Evolutionary conservation across 2,329 filamentous ascomycete genomes (phyloP).

Genomic region (Coniochaeta sp.): DNA sequence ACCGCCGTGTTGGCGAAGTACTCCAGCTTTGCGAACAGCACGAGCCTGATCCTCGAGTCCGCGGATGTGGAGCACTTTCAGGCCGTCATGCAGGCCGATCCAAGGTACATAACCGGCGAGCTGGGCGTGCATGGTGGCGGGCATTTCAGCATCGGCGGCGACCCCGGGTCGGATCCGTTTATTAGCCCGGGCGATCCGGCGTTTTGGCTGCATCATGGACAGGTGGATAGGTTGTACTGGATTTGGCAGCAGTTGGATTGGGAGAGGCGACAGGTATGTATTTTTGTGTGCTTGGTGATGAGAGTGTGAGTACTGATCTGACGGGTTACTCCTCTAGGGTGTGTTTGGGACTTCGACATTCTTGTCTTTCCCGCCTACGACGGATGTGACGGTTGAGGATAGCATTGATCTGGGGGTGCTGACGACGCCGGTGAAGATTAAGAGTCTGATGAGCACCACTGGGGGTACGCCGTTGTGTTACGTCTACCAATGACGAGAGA

Average conservation of each 20-base stretch:
- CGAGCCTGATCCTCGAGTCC: slow-evolving; percentile 21
- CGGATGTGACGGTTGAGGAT: slow-evolving; percentile 34
- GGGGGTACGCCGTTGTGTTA: slow-evolving; percentile 35
- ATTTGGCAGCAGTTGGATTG: slow-evolving; percentile 20
- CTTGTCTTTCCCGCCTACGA: slow-evolving; percentile 30
- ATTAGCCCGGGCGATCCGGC: slow-evolving; percentile 13
- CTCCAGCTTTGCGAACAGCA: background rate
- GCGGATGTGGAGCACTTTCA: slow-evolving; percentile 30
- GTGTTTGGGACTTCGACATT: slow-evolving; percentile 34
- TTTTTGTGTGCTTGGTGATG: background rate
- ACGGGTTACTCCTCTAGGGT: slow-evolving; percentile 12
- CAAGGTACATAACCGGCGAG: slow-evolving; percentile 16
- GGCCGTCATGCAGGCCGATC: slow-evolving; percentile 29
- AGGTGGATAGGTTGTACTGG: slow-evolving; percentile 15
- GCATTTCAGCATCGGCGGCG: slow-evolving; percentile 25
- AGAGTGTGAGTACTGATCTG: background rate
- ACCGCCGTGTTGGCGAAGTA: background rate
- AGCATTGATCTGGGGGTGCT: slow-evolving; percentile 23
- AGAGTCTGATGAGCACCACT: slow-evolving; percentile 31
- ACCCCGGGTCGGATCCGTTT: slow-evolving; percentile 13
- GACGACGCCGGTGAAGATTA: slow-evolving; percentile 25
- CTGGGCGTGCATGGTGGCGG: slow-evolving; percentile 26
- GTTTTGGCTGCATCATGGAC: slow-evolving; percentile 15
- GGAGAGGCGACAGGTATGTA: slow-evolving; percentile 11
- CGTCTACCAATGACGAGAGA: slow-evolving; percentile 35